A percentile compares a stretch with the other conserved stretches of the same genome.
phyloP scores from a whole-genome alignment of 805 yeast species.

The Yarrowia sp. region DNA sequence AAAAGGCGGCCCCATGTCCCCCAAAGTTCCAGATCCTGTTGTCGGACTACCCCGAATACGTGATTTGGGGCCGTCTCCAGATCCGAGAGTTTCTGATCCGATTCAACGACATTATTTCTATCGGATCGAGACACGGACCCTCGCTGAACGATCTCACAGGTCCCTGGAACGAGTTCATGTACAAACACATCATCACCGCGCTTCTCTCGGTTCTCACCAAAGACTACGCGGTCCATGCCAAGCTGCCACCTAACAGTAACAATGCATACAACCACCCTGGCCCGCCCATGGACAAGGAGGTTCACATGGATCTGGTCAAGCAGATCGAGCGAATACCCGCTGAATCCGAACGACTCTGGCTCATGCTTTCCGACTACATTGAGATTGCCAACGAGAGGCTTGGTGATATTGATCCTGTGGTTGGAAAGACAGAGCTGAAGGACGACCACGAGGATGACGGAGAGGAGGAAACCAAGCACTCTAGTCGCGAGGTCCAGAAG shows the following conservation, averaged over 20 bases:
- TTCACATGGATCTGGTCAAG: constrained; percentile 41
- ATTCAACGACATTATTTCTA: constrained; percentile 51
- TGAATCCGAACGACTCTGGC: constrained; percentile 49
- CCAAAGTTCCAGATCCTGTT: constrained; percentile 47
- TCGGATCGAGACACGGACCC: constrained; percentile 49
- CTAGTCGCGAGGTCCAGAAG: constrained; percentile 19
- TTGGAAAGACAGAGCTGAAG: constrained; percentile 16
- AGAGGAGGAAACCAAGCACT: constrained; percentile 13
- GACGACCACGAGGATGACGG: neutral
- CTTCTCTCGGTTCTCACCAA: constrained; percentile 46
- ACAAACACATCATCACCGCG: constrained; percentile 49
- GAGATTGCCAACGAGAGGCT: constrained; percentile 31
- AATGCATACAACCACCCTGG: constrained; percentile 46
- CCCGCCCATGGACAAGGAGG: constrained; percentile 47
- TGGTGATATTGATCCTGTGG: constrained; percentile 26
- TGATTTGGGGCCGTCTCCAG: constrained; percentile 49
- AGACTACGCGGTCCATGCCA: constrained; percentile 33
- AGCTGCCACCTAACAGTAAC: constrained; percentile 11
- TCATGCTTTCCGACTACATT: constrained; percentile 44
- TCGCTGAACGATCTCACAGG: constrained; percentile 50
- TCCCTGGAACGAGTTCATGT: constrained; percentile 51
- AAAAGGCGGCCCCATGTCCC: constrained; percentile 40
- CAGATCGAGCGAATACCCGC: constrained; percentile 50
- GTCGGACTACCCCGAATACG: constrained; percentile 44
- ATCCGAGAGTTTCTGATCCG: constrained; percentile 52